Conservation (phyloP, 2,329 filamentous ascomycete genomes). For the Samsoniella hepiali region DNA sequence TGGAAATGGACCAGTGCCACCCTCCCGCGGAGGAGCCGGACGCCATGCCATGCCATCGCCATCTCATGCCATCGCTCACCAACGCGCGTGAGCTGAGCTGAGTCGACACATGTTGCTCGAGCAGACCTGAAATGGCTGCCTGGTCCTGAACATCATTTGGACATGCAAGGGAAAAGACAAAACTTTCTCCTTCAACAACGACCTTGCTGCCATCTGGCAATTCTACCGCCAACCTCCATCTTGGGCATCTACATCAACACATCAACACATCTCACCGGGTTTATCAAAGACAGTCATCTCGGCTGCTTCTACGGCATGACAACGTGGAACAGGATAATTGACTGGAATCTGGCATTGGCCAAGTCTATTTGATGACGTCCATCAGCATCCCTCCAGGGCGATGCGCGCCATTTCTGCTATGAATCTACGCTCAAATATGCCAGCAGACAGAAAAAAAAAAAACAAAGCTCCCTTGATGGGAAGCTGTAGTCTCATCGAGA, state of each 20-base stretch:
- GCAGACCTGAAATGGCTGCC: neutral
- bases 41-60: neutral
- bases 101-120: neutral
- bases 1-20: neutral
- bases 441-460: constrained; percentile 1
- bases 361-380: constrained; percentile 8
- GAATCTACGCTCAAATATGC: constrained; percentile 15
- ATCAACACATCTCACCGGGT: neutral
- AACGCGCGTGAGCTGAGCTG: neutral
- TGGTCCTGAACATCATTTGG: neutral
- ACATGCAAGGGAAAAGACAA: neutral
- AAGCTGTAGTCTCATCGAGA: constrained; percentile 7
- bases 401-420: constrained; percentile 10
- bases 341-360: constrained; percentile 7
- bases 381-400: neutral
- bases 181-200: neutral
- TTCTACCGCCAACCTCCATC: neutral
- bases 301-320: neutral
- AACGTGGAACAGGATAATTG: neutral
- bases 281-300: neutral
- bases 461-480: neutral
- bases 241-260: neutral
- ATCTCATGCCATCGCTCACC: neutral
- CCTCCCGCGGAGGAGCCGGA: neutral
- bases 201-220: neutral